Percentiles rank a stretch among this genome's conserved stretches.
Evolutionary conservation across 140 eudicot genomes (phyloP).

Genomic region (Anethum foeniculum): DNA sequence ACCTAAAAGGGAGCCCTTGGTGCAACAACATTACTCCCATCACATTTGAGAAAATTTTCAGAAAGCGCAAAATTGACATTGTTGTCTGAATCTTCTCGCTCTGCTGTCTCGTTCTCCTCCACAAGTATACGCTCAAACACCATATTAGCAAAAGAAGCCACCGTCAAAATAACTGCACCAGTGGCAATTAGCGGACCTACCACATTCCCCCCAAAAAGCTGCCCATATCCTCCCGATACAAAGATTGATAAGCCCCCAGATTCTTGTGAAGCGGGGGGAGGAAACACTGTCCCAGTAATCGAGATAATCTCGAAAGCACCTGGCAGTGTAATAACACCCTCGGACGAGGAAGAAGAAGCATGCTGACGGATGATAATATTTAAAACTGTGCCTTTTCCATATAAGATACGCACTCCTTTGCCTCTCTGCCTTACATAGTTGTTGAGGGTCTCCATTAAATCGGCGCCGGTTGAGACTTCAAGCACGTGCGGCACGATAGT

Average conservation of each 20-base stretch:
- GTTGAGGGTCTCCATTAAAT: constrained; percentile 36
- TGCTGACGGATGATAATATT: constrained; percentile 54
- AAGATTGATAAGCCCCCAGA: constrained; percentile 47
- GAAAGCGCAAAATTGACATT: no score
- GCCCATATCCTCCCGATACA: constrained; percentile 54
- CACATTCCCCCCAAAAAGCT: constrained; percentile 52
- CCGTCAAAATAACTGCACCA: constrained; percentile 38
- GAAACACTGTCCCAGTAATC: constrained; percentile 45
- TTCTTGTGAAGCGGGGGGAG: constrained; percentile 59
- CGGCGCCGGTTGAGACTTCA: constrained; percentile 46
- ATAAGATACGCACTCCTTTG: constrained; percentile 48
- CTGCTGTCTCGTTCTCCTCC: no score
- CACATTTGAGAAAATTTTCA: no score
- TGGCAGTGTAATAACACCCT: constrained; percentile 37
- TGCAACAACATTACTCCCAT: no score
- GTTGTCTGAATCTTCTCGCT: no score
- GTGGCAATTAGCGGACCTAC: constrained; percentile 51
- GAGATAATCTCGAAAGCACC: constrained; percentile 59
- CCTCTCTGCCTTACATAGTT: constrained; percentile 50
- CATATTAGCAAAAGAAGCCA: constrained; percentile 36
- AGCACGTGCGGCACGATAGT: constrained; percentile 46
- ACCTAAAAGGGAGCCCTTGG: no score
- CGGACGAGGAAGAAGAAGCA: constrained; percentile 29
- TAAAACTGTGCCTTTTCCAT: constrained; percentile 50
- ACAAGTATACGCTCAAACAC: no score